These are phyloP conservation scores for Acacia confusa DNA, from an alignment of 306 rosid genomes.

Conservation along the genomic window DNA sequence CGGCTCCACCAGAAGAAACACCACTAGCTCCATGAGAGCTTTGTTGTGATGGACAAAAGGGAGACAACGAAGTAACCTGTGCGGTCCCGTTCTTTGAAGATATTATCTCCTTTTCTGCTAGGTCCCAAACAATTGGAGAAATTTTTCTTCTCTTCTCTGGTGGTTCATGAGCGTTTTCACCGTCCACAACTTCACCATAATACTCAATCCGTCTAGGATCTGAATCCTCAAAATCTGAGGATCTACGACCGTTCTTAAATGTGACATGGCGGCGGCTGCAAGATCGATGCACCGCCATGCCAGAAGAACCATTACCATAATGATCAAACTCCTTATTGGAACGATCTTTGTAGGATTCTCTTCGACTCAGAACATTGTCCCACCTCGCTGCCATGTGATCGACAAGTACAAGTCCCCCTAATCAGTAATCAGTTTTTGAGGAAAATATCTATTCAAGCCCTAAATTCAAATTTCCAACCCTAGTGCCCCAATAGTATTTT, in stretches of 20 bases:
- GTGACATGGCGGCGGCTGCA: constrained; percentile 17
- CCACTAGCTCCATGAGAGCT: background rate
- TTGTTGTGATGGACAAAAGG: background rate
- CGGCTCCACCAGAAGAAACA: background rate
- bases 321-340: constrained; percentile 39
- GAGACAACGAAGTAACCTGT: constrained; percentile 21
- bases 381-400: constrained; percentile 82
- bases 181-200: constrained; percentile 19
- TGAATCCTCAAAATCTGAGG: background rate
- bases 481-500: constrained; percentile 5
- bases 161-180: constrained; percentile 27
- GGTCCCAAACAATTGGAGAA: constrained; percentile 65
- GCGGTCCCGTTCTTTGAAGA: constrained; percentile 35
- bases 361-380: constrained; percentile 52
- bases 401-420: constrained; percentile 57
- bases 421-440: constrained; percentile 45
- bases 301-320: constrained; percentile 28
- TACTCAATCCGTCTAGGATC: constrained; percentile 22
- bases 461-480: constrained; percentile 38
- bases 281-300: constrained; percentile 9
- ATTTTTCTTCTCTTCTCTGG: constrained; percentile 67
- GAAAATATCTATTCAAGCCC: constrained; percentile 23
- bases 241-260: constrained; percentile 4
- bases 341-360: constrained; percentile 38
- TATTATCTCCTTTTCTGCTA: constrained; percentile 44